Conservation (phyloP, 2,329 filamentous ascomycete species). For the Macrophomina phaseolina region DNA sequence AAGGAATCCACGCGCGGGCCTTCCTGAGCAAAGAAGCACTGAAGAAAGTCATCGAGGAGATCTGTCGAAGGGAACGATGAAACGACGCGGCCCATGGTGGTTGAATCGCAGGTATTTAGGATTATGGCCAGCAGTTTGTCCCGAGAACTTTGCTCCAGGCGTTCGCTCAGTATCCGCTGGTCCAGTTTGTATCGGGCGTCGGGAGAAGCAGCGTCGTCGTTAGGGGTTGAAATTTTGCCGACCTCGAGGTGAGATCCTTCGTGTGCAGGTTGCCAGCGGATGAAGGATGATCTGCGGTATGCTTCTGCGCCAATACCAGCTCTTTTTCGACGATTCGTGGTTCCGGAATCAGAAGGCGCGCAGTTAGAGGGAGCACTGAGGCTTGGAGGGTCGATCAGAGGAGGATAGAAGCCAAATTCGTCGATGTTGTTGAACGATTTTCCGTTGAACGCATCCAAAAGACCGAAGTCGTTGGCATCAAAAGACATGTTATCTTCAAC, state of each 20-base stretch:
- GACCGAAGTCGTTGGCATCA: constrained; percentile 52
- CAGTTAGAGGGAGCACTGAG: not conserved
- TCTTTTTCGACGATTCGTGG: not conserved
- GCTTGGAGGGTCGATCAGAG: not conserved
- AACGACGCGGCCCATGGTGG: constrained; percentile 58
- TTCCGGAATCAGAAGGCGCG: not conserved
- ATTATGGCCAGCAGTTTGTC: constrained; percentile 70
- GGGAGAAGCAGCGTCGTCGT: not conserved
- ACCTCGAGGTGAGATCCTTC: constrained; percentile 17
- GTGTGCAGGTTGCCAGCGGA: constrained; percentile 22
- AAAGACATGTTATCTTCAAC: constrained; percentile 53
- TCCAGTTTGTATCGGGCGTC: constrained; percentile 22
- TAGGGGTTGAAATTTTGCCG: constrained; percentile 13
- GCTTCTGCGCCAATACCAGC: constrained; percentile 22
- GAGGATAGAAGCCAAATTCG: constrained; percentile 1
- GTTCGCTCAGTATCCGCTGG: constrained; percentile 14
- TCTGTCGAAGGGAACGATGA: constrained; percentile 68
- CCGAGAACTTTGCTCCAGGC: constrained; percentile 36
- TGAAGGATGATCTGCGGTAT: constrained; percentile 16
- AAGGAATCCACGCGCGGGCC: constrained; percentile 63
- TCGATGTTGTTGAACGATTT: constrained; percentile 45
- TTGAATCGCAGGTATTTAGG: constrained; percentile 61
- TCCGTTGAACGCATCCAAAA: constrained; percentile 54
- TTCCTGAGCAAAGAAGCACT: constrained; percentile 65
- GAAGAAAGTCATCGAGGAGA: constrained; percentile 65